These are phyloP conservation scores for Collybia mongolica DNA, from an alignment of 768 basidiomycete species.

Conservation along the genomic window DNA sequence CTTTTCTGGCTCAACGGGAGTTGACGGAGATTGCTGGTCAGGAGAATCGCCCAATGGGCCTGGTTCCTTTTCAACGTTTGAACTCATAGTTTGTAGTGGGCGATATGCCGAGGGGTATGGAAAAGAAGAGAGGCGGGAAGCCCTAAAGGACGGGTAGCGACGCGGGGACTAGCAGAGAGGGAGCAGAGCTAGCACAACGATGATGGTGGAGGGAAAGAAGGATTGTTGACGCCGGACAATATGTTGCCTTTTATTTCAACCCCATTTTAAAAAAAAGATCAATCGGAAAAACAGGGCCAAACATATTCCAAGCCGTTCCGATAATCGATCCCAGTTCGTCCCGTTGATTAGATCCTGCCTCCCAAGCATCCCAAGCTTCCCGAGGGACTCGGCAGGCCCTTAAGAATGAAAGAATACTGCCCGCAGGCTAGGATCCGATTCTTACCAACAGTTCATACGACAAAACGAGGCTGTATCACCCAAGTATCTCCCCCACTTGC, in stretches of 20 bases:
- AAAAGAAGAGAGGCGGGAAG: conserved; percentile 21
- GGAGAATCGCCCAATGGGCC: conserved; percentile 53
- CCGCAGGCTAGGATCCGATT: no score
- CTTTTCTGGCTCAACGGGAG: conserved; percentile 35
- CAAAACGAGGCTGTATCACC: no score
- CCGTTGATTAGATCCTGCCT: not conserved
- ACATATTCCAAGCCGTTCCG: conserved; percentile 13
- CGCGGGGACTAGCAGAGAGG: conserved; percentile 6
- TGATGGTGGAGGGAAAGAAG: conserved; percentile 18
- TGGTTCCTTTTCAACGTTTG: conserved; percentile 65
- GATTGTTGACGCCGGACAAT: conserved; percentile 17
- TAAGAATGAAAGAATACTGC: no score
- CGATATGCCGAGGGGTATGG: conserved; percentile 19
- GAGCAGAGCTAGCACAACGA: conserved; percentile 5
- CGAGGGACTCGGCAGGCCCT: no score
- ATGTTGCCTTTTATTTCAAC: conserved; percentile 26
- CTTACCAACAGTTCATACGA: no score
- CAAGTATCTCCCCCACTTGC: no score
- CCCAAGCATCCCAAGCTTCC: not conserved
- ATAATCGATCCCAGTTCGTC: conserved; percentile 2
- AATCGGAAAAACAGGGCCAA: conserved; percentile 21
- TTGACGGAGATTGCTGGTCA: conserved; percentile 15
- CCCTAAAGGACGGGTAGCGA: conserved; percentile 19
- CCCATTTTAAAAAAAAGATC: conserved; percentile 16
- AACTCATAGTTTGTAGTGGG: conserved; percentile 25